Evolutionary conservation across 2,329 filamentous ascomycete species (phyloP), one percentile per base, ranked within the genome.

Genomic region (Aspergillus sp.): DNA sequence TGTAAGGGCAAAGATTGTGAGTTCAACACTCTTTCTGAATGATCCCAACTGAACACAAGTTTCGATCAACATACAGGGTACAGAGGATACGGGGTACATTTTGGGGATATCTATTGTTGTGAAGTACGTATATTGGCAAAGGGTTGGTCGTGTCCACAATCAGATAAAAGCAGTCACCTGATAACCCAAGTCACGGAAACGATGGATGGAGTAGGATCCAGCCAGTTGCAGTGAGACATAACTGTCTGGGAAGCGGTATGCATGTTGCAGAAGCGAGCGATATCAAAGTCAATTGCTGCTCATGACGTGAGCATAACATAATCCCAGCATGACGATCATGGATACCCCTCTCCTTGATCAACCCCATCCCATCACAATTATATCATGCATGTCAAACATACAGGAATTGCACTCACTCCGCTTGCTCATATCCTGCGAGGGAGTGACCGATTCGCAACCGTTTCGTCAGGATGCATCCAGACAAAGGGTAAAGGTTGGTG

Each of bases 261-360:
- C 35, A 38, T 38, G 35, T 17, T 38, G 35, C 35, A 38, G 14
- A 38, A 30, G 26, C 26, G 26, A 30, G 9, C 35, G 35, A 38
- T 38, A n/a, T 38, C 35, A 38, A 38, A 38, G 35, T n/a, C 35
- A 30, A 30, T 30, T 30, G 26, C 26, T 30, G 8, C 10, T 14
- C 16, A 49, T 49, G 47, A 49, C 47, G 47, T 35, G 47, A 35
- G 47, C 17, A 20, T 49, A 33, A 36, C 40, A 33, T 49, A 49
- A 47, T 35, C n/a, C 26, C 26, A 30, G 6, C 36, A 32, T 44
- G 26, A 13, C 22, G 32, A 35, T 38, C 14, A 40, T 32, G 17
- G 17, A 17, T 13, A n/a, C 35, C 35, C 16, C 16, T 38, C 16
- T 38, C 35, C 35, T 17, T 38, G 26, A 30, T 30, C 26, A 30